Conservation (phyloP, 164 flowering plant species). For the Aristolochia contorta region DNA sequence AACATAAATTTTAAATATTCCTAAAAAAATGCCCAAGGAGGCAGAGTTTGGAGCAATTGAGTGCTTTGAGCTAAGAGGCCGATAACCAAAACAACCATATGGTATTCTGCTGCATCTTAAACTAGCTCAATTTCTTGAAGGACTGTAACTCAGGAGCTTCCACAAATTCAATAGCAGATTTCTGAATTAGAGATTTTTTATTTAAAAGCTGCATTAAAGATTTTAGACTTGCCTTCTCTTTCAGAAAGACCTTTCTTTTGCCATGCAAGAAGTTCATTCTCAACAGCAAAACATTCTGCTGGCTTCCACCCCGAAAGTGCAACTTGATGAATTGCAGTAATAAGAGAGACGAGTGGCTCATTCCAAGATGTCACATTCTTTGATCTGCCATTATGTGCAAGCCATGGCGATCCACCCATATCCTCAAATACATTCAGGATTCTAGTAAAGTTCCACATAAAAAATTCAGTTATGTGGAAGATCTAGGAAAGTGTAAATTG, state of each 20-base stretch:
- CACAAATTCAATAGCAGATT: too few relatives aligned
- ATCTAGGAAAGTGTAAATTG: not conserved
- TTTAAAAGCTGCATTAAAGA: not conserved
- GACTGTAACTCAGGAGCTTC: too few relatives aligned
- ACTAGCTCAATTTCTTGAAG: too few relatives aligned
- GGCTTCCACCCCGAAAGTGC: conserved; percentile 79
- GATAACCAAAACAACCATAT: too few relatives aligned
- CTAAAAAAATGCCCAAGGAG: too few relatives aligned
- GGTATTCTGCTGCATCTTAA: too few relatives aligned
- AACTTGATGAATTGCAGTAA: conserved; percentile 56
- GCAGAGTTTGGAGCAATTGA: too few relatives aligned
- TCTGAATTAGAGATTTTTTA: too few relatives aligned
- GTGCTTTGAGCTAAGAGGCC: too few relatives aligned
- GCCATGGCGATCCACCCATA: conserved; percentile 66
- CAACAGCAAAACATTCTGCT: conserved; percentile 66
- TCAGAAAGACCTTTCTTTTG: conserved; percentile 61
- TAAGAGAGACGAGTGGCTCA: conserved; percentile 51
- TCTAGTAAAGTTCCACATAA: conserved; percentile 21
- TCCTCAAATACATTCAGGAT: conserved; percentile 72
- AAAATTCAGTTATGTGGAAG: not conserved
- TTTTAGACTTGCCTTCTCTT: conserved; percentile 52
- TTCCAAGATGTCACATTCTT: conserved; percentile 58
- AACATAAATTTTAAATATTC: too few relatives aligned
- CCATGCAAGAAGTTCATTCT: conserved; percentile 77
- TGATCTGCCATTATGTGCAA: conserved; percentile 42